Evolutionary conservation across 2,329 filamentous ascomycete genomes (phyloP), one percentile per base, ranked within the genome.

Genomic region (Alternaria sp.): DNA sequence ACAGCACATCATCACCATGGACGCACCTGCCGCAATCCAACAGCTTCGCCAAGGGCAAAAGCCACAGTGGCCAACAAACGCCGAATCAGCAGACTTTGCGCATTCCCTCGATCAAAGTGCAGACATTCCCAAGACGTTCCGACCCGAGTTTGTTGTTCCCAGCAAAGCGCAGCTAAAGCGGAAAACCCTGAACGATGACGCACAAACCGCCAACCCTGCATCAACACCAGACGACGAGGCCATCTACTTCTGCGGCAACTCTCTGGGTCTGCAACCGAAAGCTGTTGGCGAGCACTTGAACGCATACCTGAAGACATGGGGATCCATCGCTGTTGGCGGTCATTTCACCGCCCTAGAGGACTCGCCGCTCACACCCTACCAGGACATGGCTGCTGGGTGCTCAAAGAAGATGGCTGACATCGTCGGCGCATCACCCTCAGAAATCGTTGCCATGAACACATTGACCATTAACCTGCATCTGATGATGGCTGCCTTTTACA

Each of bases 241-340:
- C 66, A 90, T 92, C 60, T 97, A 97, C 79, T 90, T 97, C 66
- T 95, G 93, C 70, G 93, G 93, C 57, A 97, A 97, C 82, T 97
- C 93, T 0, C 85, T 97, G 1, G 93, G 93, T 36, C 87, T 94
- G 2, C 93, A 97, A 77, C 93, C 93, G 26, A 89, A 87, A 66
- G 86, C 87, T 6, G 88, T 90, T 0, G 83, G 86, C 15, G 81
- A 85, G n/a, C 88, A 92, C 67, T 80, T 96, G 66, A 83, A 89
- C 36, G 86, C 88, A 5, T 93, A 96, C 70, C 85, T 97, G 1
- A 87, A 90, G 66, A 93, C 92, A 19, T 97, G 93, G 93, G 90
- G 90, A 1, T 90, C 89, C 0, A 90, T 96, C 66, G 93, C 90
- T 15, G 93, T 97, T 17, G 89, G 90, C 26, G 93, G 93, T 0